Evolutionary conservation across 371 early-diverging fungal genomes (phyloP).

Genomic region (Capillidium heterosporum): DNA sequence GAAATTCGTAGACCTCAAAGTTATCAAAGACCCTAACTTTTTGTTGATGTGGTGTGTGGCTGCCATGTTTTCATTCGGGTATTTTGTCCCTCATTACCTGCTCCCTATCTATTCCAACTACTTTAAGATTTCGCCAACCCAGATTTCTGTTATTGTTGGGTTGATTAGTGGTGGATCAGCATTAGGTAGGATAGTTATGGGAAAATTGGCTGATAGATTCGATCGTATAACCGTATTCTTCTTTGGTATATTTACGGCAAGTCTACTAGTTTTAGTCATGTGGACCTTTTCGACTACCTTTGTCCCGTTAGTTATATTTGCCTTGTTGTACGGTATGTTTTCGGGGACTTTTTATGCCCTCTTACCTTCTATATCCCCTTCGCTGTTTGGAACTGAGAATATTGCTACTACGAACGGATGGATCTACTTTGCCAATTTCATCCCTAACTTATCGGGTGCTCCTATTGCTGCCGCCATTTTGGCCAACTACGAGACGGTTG

Average conservation of each 20-base stretch:
- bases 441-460: constrained; percentile 20
- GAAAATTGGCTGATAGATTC: constrained; percentile 30
- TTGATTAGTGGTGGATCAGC: constrained; percentile 33
- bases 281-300: constrained; percentile 38
- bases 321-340: constrained; percentile 32
- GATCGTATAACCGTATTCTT: constrained; percentile 35
- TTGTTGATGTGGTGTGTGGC: constrained; percentile 11
- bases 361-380: constrained; percentile 21
- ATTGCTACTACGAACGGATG: constrained; percentile 20
- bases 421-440: constrained; percentile 17
- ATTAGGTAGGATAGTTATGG: constrained; percentile 40
- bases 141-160: constrained; percentile 28
- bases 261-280: constrained; percentile 25
- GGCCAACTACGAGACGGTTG: constrained; percentile 7
- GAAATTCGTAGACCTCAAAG: constrained; percentile 8
- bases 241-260: constrained; percentile 21
- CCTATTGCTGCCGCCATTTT: constrained; percentile 29
- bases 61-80: constrained; percentile 14
- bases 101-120: constrained; percentile 16
- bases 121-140: constrained; percentile 11
- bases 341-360: constrained; percentile 30
- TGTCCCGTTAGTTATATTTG: constrained; percentile 23
- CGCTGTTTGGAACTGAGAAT: constrained; percentile 25
- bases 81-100: constrained; percentile 15
- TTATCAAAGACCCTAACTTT: constrained; percentile 14